phyloP scores from a whole-genome alignment of 2,329 filamentous ascomycete genomes.

The Cadophora malorum region DNA sequence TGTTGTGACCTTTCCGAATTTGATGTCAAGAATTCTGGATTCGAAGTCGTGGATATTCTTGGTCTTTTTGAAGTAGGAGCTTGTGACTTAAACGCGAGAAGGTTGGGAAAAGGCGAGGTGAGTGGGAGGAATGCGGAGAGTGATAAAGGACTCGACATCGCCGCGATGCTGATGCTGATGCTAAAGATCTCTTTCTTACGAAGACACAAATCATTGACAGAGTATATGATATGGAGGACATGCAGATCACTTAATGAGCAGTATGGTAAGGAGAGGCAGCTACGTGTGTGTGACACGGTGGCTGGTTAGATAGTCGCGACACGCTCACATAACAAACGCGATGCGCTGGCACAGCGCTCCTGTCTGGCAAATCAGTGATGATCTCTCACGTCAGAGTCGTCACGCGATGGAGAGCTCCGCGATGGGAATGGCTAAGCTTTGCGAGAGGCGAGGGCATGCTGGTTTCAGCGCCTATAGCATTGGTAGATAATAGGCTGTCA shows the following conservation, averaged over 20 bases:
- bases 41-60: not conserved
- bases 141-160: conserved; percentile 14
- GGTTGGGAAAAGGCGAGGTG: not conserved
- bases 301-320: conserved; percentile 15
- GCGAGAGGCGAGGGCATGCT: conserved; percentile 12
- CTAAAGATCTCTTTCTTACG: not conserved
- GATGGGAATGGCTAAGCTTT: conserved; percentile 16
- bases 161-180: not conserved
- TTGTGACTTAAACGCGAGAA: not conserved
- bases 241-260: not conserved
- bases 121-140: conserved; percentile 5
- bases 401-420: not conserved
- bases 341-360: conserved; percentile 13
- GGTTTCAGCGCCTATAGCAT: conserved; percentile 5
- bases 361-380: conserved; percentile 8
- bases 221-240: not conserved
- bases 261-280: not conserved
- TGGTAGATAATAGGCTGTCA: not conserved
- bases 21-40: not conserved
- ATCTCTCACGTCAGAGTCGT: conserved; percentile 19
- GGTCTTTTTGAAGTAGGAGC: not conserved
- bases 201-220: conserved; percentile 1
- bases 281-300: conserved; percentile 3
- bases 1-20: not conserved
- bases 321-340: conserved; percentile 8